phyloP scores from a whole-genome alignment of 2,329 filamentous ascomycete genomes.

The Cladosporium sp. region DNA sequence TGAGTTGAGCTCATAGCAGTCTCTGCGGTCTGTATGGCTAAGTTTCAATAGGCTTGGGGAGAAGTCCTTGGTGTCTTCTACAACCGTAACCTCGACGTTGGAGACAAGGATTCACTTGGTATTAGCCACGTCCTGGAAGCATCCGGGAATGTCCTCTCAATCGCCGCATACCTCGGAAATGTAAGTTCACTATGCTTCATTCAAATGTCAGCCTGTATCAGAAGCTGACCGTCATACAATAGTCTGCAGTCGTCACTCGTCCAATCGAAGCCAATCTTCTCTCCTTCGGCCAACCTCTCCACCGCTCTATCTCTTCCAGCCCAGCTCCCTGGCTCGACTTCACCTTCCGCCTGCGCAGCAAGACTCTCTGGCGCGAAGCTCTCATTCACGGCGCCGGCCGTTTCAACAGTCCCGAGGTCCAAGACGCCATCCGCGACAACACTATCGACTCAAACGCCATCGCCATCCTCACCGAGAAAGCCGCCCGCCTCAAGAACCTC shows the following conservation, averaged over 20 bases:
- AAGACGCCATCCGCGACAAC: slow-evolving; percentile 20
- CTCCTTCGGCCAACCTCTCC: slow-evolving; percentile 44
- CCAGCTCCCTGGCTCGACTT: slow-evolving; percentile 46
- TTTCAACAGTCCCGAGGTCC: slow-evolving; percentile 29
- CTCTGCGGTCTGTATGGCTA: not conserved
- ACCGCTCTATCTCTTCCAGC: slow-evolving; percentile 39
- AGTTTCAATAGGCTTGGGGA: slow-evolving; percentile 34
- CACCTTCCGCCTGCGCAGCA: slow-evolving; percentile 42
- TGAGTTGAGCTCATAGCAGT: not conserved
- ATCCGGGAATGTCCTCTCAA: slow-evolving; percentile 39
- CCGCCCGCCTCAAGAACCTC: slow-evolving; percentile 26
- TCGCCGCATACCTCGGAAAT: slow-evolving; percentile 46
- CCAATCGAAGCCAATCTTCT: slow-evolving; percentile 47
- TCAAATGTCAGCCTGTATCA: too few species aligned
- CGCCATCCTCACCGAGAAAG: slow-evolving; percentile 29
- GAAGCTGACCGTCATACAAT: slow-evolving; percentile 9
- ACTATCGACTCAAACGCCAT: slow-evolving; percentile 21
- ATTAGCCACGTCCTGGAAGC: slow-evolving; percentile 39
- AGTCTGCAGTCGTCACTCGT: slow-evolving; percentile 37
- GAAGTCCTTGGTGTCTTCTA: slow-evolving; percentile 47
- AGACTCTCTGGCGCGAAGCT: slow-evolving; percentile 43
- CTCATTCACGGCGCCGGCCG: slow-evolving; percentile 43
- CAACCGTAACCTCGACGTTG: slow-evolving; percentile 38
- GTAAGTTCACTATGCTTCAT: slow-evolving; percentile 19
- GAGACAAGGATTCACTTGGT: slow-evolving; percentile 32